A percentile compares a stretch with the other conserved stretches of the same genome.
These are phyloP conservation scores for Paspalum vaginatum DNA, from an alignment of 176 grass and related monocot genomes.

Conservation along the genomic window DNA sequence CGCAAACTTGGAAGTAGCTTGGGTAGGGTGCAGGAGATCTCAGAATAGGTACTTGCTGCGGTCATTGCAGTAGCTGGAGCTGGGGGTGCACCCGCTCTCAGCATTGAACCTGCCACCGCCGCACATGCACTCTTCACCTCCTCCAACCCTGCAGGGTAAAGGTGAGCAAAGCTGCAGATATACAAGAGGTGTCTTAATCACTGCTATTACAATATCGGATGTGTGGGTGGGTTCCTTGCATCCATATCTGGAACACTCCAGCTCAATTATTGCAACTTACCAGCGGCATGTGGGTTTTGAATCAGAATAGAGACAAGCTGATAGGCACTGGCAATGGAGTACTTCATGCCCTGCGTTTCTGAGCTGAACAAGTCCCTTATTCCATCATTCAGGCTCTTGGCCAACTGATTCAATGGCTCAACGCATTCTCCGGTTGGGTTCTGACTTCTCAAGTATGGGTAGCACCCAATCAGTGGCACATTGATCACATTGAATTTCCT, in stretches of 20 bases:
- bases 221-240: not conserved
- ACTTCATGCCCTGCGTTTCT: slow-evolving; percentile 58
- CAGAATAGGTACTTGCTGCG: slow-evolving; percentile 61
- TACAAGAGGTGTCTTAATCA: not conserved
- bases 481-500: slow-evolving; percentile 69
- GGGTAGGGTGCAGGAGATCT: slow-evolving; percentile 63
- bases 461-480: slow-evolving; percentile 58
- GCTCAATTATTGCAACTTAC: slow-evolving; percentile 39
- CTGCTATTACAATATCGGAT: not conserved
- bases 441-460: slow-evolving; percentile 41
- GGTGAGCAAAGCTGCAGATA: not conserved
- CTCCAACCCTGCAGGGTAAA: slow-evolving; percentile 42
- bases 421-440: slow-evolving; percentile 49
- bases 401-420: slow-evolving; percentile 51
- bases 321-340: slow-evolving; percentile 64
- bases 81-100: slow-evolving; percentile 50
- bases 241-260: slow-evolving; percentile 5
- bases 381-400: slow-evolving; percentile 59
- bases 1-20: slow-evolving; percentile 49
- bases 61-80: slow-evolving; percentile 55
- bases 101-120: slow-evolving; percentile 69
- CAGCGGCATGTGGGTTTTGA: slow-evolving; percentile 33
- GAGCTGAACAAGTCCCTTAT: slow-evolving; percentile 43
- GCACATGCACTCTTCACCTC: slow-evolving; percentile 76
- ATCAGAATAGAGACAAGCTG: slow-evolving; percentile 53